phyloP scores from a whole-genome alignment of 495 filamentous ascomycete species.

The Bacidia rubella region DNA sequence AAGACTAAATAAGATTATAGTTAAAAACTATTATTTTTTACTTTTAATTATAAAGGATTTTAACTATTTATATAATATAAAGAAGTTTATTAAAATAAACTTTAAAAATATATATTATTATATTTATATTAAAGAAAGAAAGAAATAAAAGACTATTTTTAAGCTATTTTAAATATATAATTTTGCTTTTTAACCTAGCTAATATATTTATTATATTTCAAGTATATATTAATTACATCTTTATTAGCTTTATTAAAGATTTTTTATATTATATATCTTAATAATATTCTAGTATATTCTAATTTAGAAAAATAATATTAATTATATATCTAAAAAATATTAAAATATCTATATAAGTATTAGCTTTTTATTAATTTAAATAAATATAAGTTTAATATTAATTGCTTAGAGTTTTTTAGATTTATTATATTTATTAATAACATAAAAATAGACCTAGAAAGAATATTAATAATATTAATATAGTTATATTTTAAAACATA shows the following conservation, averaged over 20 bases:
- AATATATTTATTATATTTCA: neutral
- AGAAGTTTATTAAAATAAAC: no score
- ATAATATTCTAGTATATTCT: neutral
- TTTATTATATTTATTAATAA: no score
- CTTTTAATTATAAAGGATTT: no score
- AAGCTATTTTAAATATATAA: neutral
- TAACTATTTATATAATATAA: no score
- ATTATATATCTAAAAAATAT: constrained; percentile 8
- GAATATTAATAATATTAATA: neutral
- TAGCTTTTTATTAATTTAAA: constrained; percentile 6
- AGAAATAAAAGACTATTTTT: no score
- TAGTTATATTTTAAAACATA: constrained; percentile 1
- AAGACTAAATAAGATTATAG: no score
- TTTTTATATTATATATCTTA: neutral
- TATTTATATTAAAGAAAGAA: no score
- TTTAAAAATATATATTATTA: no score
- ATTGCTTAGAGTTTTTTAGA: neutral
- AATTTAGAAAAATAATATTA: constrained; percentile 3
- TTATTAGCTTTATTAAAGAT: neutral
- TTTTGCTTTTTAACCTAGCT: neutral
- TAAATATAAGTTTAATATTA: neutral
- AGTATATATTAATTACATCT: neutral
- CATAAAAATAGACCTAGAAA: neutral
- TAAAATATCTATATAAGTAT: constrained; percentile 5
- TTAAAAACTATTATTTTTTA: no score